Percentiles rank a stretch among this genome's conserved stretches.
Conservation (phyloP, 495 filamentous ascomycete genomes). For the Geoglossum glabrum region DNA sequence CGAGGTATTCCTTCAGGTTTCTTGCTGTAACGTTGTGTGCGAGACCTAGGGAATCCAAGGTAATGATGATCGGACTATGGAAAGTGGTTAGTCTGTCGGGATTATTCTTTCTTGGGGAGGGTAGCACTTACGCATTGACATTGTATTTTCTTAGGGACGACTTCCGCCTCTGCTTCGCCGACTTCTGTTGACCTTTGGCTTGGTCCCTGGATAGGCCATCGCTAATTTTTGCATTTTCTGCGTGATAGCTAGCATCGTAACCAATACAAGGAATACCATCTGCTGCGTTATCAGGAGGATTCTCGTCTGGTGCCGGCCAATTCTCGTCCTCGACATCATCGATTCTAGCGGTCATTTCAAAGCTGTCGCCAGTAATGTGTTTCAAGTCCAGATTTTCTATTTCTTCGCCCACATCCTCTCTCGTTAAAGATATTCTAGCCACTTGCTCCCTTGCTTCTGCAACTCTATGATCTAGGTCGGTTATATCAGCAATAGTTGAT, state of each 20-base stretch:
- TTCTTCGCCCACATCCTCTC: neutral
- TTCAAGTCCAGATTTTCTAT: neutral
- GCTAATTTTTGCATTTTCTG: neutral
- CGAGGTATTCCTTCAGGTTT: slow-evolving; percentile 57
- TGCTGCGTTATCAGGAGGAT: neutral
- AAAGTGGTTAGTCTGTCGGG: neutral
- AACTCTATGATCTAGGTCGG: neutral
- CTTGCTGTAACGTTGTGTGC: slow-evolving; percentile 38
- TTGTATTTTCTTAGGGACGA: slow-evolving; percentile 9
- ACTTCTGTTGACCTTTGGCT: neutral
- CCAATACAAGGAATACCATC: neutral
- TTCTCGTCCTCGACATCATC: neutral
- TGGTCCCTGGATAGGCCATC: neutral
- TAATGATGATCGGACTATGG: slow-evolving; percentile 50
- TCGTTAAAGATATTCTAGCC: neutral
- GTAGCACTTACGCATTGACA: slow-evolving; percentile 6
- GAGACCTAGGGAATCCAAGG: slow-evolving; percentile 62
- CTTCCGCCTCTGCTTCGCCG: slow-evolving; percentile 5
- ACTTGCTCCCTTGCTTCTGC: neutral
- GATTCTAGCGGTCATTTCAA: neutral
- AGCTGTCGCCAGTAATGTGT: neutral
- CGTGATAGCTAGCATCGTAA: neutral
- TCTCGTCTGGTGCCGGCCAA: neutral
- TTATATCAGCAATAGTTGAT: neutral
- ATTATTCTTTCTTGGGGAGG: neutral